Conservation (phyloP, 352 stramenopile genomes). For the Phytophthora macrochlamydospora region DNA sequence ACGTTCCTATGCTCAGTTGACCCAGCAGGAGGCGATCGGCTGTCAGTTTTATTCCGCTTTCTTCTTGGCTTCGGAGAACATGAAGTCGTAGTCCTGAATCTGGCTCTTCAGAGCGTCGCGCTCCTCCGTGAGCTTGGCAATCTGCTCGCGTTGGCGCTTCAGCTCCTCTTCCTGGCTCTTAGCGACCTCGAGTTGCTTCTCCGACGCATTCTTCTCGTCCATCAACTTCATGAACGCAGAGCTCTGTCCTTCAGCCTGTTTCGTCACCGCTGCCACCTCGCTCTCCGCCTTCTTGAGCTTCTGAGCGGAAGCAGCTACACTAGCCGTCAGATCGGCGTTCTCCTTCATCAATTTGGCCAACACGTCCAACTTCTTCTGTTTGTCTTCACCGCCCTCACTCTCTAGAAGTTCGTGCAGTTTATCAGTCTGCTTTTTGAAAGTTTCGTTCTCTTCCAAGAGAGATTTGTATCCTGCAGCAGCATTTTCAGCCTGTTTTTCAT, state of each 20-base stretch:
- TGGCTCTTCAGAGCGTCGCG: constrained; percentile 77
- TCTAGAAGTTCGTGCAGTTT: constrained; percentile 68
- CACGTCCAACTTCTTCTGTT: constrained; percentile 48
- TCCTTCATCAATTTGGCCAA: constrained; percentile 66
- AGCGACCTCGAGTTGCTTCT: constrained; percentile 51
- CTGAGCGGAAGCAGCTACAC: constrained; percentile 41
- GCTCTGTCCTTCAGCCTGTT: constrained; percentile 80
- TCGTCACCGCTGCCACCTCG: constrained; percentile 65
- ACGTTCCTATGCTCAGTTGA: not conserved
- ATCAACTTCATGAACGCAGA: constrained; percentile 83
- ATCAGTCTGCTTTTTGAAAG: constrained; percentile 61
- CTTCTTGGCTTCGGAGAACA: constrained; percentile 89
- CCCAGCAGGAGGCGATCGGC: too few relatives aligned
- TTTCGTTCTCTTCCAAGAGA: constrained; percentile 75
- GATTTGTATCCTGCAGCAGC: constrained; percentile 68
- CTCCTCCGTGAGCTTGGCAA: constrained; percentile 60
- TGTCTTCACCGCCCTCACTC: constrained; percentile 40
- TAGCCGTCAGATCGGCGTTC: constrained; percentile 54
- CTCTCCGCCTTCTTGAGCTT: constrained; percentile 54
- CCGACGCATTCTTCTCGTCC: constrained; percentile 70
- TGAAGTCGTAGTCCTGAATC: constrained; percentile 90
- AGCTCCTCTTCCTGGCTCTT: constrained; percentile 56
- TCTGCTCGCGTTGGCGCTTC: constrained; percentile 44
- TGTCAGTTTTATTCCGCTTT: constrained; percentile 64
- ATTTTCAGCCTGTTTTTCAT: constrained; percentile 85